Percentiles rank a stretch among this genome's conserved stretches.
phyloP scores from a whole-genome alignment of 1,284 basidiomycete genomes.

The Tilletia caries region DNA sequence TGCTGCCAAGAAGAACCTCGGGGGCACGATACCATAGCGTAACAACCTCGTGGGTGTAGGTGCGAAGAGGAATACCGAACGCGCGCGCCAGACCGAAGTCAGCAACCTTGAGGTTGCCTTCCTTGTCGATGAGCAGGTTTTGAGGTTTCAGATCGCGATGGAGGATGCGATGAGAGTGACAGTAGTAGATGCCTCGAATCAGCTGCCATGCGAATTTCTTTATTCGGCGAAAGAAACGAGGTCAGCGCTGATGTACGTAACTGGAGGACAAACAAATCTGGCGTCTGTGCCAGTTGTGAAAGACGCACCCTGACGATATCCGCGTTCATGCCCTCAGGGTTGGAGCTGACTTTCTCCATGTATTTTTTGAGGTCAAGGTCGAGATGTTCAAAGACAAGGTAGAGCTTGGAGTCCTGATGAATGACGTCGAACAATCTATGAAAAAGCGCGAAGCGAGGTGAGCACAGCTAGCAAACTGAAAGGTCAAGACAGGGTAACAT shows the following conservation, averaged over 20 bases:
- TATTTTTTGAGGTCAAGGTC: conserved; percentile 93
- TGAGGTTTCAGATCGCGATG: conserved; percentile 97
- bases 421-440: conserved; percentile 90
- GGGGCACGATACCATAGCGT: conserved; percentile 98
- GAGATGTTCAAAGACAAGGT: conserved; percentile 92
- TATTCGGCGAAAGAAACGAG: not conserved
- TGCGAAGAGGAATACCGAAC: conserved; percentile 94
- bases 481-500: not conserved
- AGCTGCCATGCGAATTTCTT: conserved; percentile 89
- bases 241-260: not conserved
- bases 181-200: conserved; percentile 82
- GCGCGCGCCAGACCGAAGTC: conserved; percentile 95
- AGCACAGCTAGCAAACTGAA: conserved; percentile 15
- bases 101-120: conserved; percentile 62
- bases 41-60: conserved; percentile 95
- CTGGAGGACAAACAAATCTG: too few species aligned
- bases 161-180: conserved; percentile 91
- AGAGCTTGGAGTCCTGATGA: conserved; percentile 92
- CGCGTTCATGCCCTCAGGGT: conserved; percentile 62
- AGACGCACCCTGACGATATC: conserved; percentile 77
- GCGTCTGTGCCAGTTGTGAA: not conserved
- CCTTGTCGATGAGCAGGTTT: conserved; percentile 87
- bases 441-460: conserved; percentile 19
- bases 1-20: conserved; percentile 88
- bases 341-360: conserved; percentile 67